These are phyloP conservation scores for Coffea humblotiana DNA, from an alignment of 305 asterid species.

Conservation along the genomic window DNA sequence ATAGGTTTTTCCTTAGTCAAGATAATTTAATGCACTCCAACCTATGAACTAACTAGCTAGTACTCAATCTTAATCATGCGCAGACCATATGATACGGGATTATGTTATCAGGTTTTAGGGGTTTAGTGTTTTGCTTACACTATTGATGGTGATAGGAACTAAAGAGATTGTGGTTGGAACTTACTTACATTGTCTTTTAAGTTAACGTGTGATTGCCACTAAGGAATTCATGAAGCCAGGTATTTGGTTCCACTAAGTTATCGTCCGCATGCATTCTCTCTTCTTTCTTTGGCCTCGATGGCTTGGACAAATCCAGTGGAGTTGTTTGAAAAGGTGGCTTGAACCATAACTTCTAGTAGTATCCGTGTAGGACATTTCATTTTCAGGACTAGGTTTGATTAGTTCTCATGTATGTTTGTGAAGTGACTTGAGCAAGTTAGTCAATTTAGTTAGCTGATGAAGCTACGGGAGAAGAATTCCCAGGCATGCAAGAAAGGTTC, in stretches of 20 bases:
- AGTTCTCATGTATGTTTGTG: not conserved
- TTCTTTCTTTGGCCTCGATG: not conserved
- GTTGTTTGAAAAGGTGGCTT: not conserved
- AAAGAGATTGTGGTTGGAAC: conserved; percentile 10
- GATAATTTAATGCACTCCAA: not conserved
- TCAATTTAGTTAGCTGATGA: not conserved
- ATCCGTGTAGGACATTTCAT: not conserved
- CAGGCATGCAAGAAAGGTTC: not conserved
- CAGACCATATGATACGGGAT: not conserved
- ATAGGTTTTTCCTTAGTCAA: no score
- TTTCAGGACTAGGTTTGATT: not conserved
- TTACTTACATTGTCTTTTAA: not conserved
- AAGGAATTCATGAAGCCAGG: conserved; percentile 13
- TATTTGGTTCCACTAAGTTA: not conserved
- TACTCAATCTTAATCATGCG: not conserved
- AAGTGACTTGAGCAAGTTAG: not conserved
- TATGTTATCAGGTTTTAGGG: conserved; percentile 16
- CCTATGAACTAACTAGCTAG: not conserved
- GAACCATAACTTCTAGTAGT: not conserved
- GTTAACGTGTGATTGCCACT: conserved; percentile 27
- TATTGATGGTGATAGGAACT: conserved; percentile 19
- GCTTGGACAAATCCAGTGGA: not conserved
- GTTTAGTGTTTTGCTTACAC: conserved; percentile 11
- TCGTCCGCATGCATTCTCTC: not conserved
- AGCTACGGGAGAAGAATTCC: not conserved